Conservation (phyloP, 2,329 filamentous ascomycete species). For the Colletotrichum sp. region DNA sequence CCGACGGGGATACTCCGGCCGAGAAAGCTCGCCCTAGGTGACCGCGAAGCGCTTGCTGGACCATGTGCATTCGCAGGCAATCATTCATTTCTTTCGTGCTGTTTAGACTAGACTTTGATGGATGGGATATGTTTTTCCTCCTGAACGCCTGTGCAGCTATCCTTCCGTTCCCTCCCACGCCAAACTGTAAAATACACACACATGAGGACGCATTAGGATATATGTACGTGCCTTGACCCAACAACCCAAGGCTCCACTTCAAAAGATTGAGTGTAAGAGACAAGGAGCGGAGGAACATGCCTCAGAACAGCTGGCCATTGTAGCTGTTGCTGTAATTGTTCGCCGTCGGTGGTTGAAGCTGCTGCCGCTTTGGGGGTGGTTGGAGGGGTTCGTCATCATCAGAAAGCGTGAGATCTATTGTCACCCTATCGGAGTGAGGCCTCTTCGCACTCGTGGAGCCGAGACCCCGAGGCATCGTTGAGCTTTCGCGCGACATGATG, state of each 20-base stretch:
- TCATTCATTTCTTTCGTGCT: neutral
- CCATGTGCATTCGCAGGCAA: neutral
- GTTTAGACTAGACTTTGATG: neutral
- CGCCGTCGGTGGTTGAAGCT: conserved; percentile 21
- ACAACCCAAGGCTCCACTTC: neutral
- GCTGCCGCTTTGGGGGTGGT: conserved; percentile 52
- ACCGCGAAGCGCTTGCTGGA: neutral
- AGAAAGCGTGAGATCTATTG: conserved; percentile 59
- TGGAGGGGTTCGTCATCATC: conserved; percentile 60
- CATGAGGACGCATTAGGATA: neutral
- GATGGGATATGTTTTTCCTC: conserved; percentile 10
- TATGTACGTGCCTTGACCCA: conserved; percentile 2
- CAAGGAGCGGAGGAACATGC: neutral
- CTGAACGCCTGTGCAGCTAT: conserved; percentile 18
- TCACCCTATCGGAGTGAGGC: conserved; percentile 52
- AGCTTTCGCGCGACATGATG: conserved; percentile 40
- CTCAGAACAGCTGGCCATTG: neutral
- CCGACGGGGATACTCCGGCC: neutral
- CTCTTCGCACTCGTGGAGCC: conserved; percentile 50
- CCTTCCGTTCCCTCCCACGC: conserved; percentile 12
- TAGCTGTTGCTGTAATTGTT: conserved; percentile 12
- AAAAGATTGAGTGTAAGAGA: neutral
- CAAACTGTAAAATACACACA: conserved; percentile 11
- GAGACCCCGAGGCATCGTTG: conserved; percentile 38
- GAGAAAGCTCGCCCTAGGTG: neutral